Evolutionary conservation across 192 early-diverging fungal genomes (phyloP).

Genomic region (Umbelopsis vinacea): DNA sequence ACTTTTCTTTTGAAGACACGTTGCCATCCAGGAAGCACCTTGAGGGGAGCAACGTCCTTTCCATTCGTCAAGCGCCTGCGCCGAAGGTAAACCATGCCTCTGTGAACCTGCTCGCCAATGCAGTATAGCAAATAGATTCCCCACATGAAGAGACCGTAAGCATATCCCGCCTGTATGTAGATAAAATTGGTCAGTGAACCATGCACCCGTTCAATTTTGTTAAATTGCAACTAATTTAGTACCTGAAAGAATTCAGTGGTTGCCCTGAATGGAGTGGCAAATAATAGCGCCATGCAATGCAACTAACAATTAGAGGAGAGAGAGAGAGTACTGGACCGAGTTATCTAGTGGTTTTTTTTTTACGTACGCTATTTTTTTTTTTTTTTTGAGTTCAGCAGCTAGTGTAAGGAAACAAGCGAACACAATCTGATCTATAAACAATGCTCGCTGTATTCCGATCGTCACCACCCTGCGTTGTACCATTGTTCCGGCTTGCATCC

Average conservation of each 20-base stretch:
- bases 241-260: slow-evolving; percentile 12
- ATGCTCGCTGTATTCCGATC: too few relatives aligned
- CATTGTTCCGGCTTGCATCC: too few relatives aligned
- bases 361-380: too few relatives aligned
- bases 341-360: background rate
- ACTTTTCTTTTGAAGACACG: background rate
- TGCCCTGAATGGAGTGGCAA: background rate
- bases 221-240: slow-evolving; percentile 12
- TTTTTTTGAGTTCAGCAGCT: too few relatives aligned
- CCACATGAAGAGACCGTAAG: slow-evolving; percentile 40
- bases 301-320: slow-evolving; percentile 1
- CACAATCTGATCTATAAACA: too few relatives aligned
- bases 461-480: too few relatives aligned
- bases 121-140: slow-evolving; percentile 30
- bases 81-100: slow-evolving; percentile 22
- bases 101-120: slow-evolving; percentile 31
- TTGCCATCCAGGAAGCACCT: background rate
- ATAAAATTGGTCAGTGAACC: background rate
- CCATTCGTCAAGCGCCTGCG: slow-evolving; percentile 13
- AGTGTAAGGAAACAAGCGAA: too few relatives aligned
- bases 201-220: background rate
- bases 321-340: background rate
- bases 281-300: slow-evolving; percentile 5
- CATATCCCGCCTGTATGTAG: slow-evolving; percentile 12
- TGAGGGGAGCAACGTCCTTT: background rate